These are phyloP conservation scores for Colletotrichum sojae DNA, from an alignment of 2,329 filamentous ascomycete genomes.

Conservation along the genomic window DNA sequence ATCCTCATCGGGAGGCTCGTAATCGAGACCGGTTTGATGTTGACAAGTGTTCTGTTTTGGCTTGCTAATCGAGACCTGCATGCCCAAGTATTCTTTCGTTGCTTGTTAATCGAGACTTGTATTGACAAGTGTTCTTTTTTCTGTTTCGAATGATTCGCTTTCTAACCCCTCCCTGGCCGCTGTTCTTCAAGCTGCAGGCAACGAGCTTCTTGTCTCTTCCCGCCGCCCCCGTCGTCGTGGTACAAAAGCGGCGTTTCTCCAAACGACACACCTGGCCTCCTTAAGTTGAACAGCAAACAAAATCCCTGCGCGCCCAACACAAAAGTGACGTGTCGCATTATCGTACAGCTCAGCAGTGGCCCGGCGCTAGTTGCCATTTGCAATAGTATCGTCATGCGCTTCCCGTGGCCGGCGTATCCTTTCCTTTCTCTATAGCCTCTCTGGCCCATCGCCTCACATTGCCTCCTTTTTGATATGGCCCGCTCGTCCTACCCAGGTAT, in stretches of 20 bases:
- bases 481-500: too few relatives aligned
- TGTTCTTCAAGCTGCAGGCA: conserved; percentile 13
- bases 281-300: conserved; percentile 17
- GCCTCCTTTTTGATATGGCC: background rate
- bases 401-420: conserved; percentile 4
- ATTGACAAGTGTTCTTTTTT: conserved; percentile 11
- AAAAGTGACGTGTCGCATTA: conserved; percentile 29
- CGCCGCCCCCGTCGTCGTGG: background rate
- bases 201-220: conserved; percentile 17
- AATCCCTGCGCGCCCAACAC: conserved; percentile 13
- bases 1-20: too few relatives aligned
- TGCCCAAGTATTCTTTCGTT: conserved; percentile 9
- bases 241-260: background rate
- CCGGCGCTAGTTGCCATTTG: background rate
- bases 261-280: background rate
- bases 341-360: conserved; percentile 19
- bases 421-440: conserved; percentile 16
- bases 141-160: background rate
- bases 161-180: background rate
- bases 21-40: too few relatives aligned
- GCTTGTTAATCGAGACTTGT: background rate
- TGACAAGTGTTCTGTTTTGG: too few relatives aligned
- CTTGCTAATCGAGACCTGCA: background rate
- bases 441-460: too few relatives aligned
- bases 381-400: background rate